Evolutionary conservation across 306 rosid species (phyloP).

Genomic region (Erythrophleum fordii): DNA sequence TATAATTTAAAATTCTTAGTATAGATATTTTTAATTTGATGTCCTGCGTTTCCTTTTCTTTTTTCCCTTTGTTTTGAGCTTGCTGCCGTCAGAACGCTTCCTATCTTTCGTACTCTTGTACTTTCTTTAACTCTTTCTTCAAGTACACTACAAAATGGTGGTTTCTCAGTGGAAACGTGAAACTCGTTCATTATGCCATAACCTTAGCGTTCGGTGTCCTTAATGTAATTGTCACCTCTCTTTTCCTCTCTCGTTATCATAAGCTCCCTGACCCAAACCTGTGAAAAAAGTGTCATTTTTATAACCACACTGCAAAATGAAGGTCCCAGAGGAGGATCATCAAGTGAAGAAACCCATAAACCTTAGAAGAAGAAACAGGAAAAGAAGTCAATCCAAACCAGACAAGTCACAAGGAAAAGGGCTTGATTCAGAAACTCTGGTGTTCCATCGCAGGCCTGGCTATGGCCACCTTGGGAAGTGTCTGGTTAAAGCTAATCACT

Average conservation of each 20-base stretch:
- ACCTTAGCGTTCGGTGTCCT: too few relatives aligned
- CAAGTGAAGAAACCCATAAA: slow-evolving; percentile 22
- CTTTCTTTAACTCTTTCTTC: slow-evolving; percentile 18
- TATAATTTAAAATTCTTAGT: too few relatives aligned
- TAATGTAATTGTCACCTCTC: too few relatives aligned
- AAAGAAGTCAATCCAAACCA: slow-evolving; percentile 26
- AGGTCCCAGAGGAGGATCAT: slow-evolving; percentile 41
- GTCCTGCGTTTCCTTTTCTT: slow-evolving; percentile 27
- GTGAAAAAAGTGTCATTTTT: slow-evolving; percentile 11
- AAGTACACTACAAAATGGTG: background rate
- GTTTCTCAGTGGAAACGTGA: slow-evolving; percentile 31
- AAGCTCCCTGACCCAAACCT: background rate
- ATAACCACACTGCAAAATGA: slow-evolving; percentile 30
- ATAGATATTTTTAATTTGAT: too few relatives aligned
- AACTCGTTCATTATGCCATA: slow-evolving; percentile 12
- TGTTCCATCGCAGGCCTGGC: slow-evolving; percentile 52
- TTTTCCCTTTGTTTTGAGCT: slow-evolving; percentile 25
- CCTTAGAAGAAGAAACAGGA: slow-evolving; percentile 39
- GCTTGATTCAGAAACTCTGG: slow-evolving; percentile 27
- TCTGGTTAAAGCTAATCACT: slow-evolving; percentile 59
- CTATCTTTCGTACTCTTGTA: slow-evolving; percentile 33
- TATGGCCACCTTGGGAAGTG: slow-evolving; percentile 57
- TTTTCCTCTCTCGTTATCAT: too few relatives aligned
- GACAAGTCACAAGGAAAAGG: slow-evolving; percentile 36
- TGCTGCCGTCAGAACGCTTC: slow-evolving; percentile 38